Percentiles rank a stretch among this genome's conserved stretches.
Conservation (phyloP, 495 filamentous ascomycete species). For the Trichoderma erinaceum region DNA sequence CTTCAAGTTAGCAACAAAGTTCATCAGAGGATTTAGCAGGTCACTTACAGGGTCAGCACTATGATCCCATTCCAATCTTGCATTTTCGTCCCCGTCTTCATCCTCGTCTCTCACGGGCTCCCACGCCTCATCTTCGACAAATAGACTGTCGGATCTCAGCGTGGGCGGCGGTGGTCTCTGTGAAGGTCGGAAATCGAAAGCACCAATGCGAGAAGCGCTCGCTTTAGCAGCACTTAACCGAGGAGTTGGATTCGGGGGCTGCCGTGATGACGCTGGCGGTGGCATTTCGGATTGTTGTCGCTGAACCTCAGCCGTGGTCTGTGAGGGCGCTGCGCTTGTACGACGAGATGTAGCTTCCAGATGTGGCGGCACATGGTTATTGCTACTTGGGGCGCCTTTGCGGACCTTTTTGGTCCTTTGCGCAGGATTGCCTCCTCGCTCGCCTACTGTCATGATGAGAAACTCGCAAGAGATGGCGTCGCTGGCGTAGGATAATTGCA, state of each 20-base stretch:
- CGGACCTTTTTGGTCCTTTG: constrained; percentile 37
- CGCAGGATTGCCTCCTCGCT: constrained; percentile 41
- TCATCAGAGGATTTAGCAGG: neutral
- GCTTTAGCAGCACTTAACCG: constrained; percentile 1
- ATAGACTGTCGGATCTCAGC: constrained; percentile 66
- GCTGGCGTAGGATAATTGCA: constrained; percentile 71
- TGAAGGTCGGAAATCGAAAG: constrained; percentile 32
- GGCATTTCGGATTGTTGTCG: constrained; percentile 16
- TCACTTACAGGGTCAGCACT: constrained; percentile 48
- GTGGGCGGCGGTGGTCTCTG: constrained; percentile 51
- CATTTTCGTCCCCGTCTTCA: constrained; percentile 55
- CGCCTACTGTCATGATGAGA: constrained; percentile 91
- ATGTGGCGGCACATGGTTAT: constrained; percentile 21
- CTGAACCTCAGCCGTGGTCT: constrained; percentile 19
- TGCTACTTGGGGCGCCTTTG: constrained; percentile 22
- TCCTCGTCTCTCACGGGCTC: constrained; percentile 71
- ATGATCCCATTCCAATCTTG: constrained; percentile 71
- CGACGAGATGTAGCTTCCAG: constrained; percentile 35
- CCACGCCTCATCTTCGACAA: constrained; percentile 77
- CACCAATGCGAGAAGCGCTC: constrained; percentile 6
- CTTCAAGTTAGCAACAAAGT: neutral
- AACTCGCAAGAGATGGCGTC: constrained; percentile 79
- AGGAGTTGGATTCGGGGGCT: constrained; percentile 12
- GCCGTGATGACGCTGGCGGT: constrained; percentile 1
- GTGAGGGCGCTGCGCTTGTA: constrained; percentile 20